Evolutionary conservation across 2,329 filamentous ascomycete species (phyloP).

Genomic region (Penicillium italicum): DNA sequence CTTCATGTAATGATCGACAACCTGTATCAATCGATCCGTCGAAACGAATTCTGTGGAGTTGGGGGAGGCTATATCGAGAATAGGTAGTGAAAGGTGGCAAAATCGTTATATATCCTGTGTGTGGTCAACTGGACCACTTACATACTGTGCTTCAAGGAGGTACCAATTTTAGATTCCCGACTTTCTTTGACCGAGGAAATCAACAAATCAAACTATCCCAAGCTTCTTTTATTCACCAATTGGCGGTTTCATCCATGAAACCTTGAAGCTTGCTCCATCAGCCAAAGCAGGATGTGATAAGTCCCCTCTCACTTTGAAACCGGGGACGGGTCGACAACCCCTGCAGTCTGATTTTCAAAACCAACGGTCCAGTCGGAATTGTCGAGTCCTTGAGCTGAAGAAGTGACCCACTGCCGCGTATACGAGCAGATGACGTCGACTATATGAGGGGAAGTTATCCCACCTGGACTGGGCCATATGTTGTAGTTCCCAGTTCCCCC

Average conservation of each 20-base stretch:
- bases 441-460: conserved; percentile 10
- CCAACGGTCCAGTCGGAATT: conserved; percentile 20
- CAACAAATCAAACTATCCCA: background rate
- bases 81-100: background rate
- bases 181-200: background rate
- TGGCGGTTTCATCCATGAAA: background rate
- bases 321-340: background rate
- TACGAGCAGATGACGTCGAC: conserved; percentile 28
- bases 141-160: no score
- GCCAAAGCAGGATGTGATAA: background rate
- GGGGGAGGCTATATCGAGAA: background rate
- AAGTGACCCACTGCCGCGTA: conserved; percentile 10
- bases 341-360: conserved; percentile 3
- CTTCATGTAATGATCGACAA: background rate
- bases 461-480: background rate
- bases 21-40: background rate
- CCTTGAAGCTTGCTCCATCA: background rate
- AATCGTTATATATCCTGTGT: background rate
- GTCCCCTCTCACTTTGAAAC: conserved; percentile 12
- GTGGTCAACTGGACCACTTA: background rate
- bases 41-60: background rate
- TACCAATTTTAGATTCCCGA: background rate
- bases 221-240: background rate
- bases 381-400: conserved; percentile 13
- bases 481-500: background rate